Conservation (phyloP, 345 rosid species). For the Leavenworthia alabamica region DNA sequence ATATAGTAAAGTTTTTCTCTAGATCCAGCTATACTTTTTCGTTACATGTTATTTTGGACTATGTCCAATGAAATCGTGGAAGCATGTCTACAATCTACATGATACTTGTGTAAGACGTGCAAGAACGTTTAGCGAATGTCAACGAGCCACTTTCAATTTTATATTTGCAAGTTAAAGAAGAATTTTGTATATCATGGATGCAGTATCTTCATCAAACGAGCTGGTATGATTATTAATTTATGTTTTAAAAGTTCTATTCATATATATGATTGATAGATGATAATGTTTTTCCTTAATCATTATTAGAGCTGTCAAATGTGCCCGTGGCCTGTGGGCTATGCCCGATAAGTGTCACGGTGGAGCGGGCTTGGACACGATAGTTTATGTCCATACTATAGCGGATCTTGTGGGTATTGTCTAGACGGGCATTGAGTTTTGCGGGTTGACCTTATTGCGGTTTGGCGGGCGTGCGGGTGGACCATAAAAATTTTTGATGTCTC, state of each 20-base stretch:
- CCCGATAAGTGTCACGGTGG: too few relatives aligned
- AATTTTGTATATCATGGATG: neutral
- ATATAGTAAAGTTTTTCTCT: neutral
- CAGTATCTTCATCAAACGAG: neutral
- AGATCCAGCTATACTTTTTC: neutral
- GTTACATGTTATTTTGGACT: neutral
- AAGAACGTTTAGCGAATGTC: conserved; percentile 5
- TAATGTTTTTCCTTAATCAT: too few relatives aligned
- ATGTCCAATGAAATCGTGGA: neutral
- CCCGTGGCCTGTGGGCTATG: too few relatives aligned
- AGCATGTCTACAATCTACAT: too few relatives aligned
- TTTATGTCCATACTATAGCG: too few relatives aligned
- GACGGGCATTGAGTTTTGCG: too few relatives aligned
- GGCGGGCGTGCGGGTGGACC: too few relatives aligned
- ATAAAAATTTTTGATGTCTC: too few relatives aligned
- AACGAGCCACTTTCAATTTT: neutral
- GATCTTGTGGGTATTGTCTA: too few relatives aligned
- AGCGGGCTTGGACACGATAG: too few relatives aligned
- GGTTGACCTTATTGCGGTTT: too few relatives aligned
- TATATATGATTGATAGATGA: neutral
- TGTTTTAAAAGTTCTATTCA: neutral
- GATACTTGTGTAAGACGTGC: conserved; percentile 4
- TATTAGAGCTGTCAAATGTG: too few relatives aligned
- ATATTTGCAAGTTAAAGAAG: neutral
- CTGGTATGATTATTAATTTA: neutral